Percentiles rank a stretch among this genome's conserved stretches.
phyloP scores from a whole-genome alignment of 2,329 filamentous ascomycete genomes.

The Fusarium beomiforme region DNA sequence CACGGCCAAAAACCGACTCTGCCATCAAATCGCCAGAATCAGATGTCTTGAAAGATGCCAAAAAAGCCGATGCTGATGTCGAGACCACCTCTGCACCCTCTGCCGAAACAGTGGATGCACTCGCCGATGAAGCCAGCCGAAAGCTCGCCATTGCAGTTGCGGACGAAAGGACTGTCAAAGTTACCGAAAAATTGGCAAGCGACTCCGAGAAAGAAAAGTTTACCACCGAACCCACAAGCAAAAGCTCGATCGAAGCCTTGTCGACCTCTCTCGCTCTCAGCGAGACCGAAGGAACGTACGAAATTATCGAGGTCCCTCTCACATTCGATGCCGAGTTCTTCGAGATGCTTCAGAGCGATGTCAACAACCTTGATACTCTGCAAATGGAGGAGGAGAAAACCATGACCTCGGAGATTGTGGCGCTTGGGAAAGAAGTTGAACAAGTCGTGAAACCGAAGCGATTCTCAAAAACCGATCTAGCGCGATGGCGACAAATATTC shows the following conservation, averaged over 20 bases:
- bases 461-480: constrained; percentile 73
- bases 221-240: neutral
- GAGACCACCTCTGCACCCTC: neutral
- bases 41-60: neutral
- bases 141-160: constrained; percentile 16
- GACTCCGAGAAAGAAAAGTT: neutral
- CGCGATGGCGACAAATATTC: constrained; percentile 83
- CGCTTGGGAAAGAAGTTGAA: constrained; percentile 72
- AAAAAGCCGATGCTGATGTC: neutral
- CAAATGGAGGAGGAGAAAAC: constrained; percentile 72
- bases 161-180: neutral
- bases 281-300: constrained; percentile 31
- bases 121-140: constrained; percentile 11
- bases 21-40: constrained; percentile 1
- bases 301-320: constrained; percentile 76
- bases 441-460: constrained; percentile 71
- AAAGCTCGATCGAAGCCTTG: neutral
- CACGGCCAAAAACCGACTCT: constrained; percentile 1
- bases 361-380: constrained; percentile 74
- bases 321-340: constrained; percentile 85
- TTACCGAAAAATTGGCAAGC: neutral
- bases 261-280: neutral
- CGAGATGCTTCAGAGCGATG: constrained; percentile 75
- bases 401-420: constrained; percentile 70
- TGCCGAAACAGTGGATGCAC: constrained; percentile 6